These are phyloP conservation scores for Lactarius pseudohatsudake DNA, from an alignment of 768 basidiomycete genomes.

Conservation along the genomic window DNA sequence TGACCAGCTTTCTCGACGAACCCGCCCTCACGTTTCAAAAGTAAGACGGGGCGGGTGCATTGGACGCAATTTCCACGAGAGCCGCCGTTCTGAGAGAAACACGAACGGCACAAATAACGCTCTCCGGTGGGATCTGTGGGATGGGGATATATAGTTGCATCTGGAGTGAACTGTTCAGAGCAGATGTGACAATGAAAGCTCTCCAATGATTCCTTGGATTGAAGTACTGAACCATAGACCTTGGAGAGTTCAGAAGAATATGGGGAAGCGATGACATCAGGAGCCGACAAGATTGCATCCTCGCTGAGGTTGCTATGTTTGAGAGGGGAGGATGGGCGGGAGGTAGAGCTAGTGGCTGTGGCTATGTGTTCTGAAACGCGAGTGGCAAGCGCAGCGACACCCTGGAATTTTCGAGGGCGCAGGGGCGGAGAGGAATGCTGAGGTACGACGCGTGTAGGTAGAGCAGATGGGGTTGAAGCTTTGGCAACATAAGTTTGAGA, in stretches of 20 bases:
- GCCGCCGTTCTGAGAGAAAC: slow-evolving; percentile 71
- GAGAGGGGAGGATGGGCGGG: slow-evolving; percentile 57
- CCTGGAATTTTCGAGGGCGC: slow-evolving; percentile 44
- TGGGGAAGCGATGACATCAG: slow-evolving; percentile 56
- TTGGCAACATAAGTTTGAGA: slow-evolving; percentile 71
- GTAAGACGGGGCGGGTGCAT: slow-evolving; percentile 70
- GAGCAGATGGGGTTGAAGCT: slow-evolving; percentile 46
- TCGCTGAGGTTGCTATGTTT: slow-evolving; percentile 41
- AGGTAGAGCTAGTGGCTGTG: slow-evolving; percentile 48
- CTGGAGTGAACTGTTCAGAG: slow-evolving; percentile 64
- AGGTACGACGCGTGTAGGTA: slow-evolving; percentile 31
- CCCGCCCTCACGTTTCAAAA: slow-evolving; percentile 72
- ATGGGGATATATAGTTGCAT: slow-evolving; percentile 85
- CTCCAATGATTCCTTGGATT: slow-evolving; percentile 70
- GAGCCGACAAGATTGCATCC: slow-evolving; percentile 42
- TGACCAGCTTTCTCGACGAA: slow-evolving; percentile 69
- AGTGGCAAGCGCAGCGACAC: slow-evolving; percentile 44
- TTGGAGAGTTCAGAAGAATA: slow-evolving; percentile 66
- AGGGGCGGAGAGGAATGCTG: slow-evolving; percentile 35
- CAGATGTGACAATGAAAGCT: slow-evolving; percentile 71
- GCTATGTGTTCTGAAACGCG: slow-evolving; percentile 60
- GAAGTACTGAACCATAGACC: slow-evolving; percentile 82
- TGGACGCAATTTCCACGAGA: slow-evolving; percentile 70
- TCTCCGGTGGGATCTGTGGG: slow-evolving; percentile 38
- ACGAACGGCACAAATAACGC: slow-evolving; percentile 71